These are phyloP conservation scores for Spergularia azorica DNA, from an alignment of 179 eudicot genomes.

Conservation along the genomic window DNA sequence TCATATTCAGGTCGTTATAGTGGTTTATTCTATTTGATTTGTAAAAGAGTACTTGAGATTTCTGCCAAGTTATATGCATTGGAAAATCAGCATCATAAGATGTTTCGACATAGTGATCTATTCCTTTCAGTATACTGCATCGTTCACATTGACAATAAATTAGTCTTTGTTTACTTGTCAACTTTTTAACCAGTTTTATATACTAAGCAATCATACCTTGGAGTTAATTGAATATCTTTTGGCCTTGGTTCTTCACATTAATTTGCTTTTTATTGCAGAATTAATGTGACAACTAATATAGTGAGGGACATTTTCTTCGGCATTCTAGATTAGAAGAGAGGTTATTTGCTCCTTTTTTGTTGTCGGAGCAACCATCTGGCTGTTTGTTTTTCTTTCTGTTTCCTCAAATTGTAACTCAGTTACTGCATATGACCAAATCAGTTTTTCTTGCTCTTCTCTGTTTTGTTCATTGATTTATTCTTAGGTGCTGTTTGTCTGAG, in stretches of 20 bases:
- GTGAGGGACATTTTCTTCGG: no score
- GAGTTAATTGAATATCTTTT: background rate
- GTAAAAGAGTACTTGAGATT: no score
- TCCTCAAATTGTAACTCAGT: background rate
- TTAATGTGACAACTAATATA: no score
- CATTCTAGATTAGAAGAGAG: background rate
- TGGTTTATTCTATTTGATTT: background rate
- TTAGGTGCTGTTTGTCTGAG: background rate
- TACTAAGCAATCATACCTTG: no score
- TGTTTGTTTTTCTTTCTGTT: background rate
- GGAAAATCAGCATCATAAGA: no score
- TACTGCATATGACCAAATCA: background rate
- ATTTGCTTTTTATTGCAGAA: background rate
- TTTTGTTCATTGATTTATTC: background rate
- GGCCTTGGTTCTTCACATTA: background rate
- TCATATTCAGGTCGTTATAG: background rate
- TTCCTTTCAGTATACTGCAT: background rate
- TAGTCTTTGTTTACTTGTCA: no score
- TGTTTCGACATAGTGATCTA: background rate
- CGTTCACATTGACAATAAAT: no score
- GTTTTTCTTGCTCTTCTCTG: background rate
- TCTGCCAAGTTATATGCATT: no score
- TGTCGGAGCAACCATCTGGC: background rate
- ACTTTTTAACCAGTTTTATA: no score
- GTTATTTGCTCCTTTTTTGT: background rate